Base-by-base conservation (phyloP, 139 green algal species). In the Chlamydomonas sphaeroides region DNA sequence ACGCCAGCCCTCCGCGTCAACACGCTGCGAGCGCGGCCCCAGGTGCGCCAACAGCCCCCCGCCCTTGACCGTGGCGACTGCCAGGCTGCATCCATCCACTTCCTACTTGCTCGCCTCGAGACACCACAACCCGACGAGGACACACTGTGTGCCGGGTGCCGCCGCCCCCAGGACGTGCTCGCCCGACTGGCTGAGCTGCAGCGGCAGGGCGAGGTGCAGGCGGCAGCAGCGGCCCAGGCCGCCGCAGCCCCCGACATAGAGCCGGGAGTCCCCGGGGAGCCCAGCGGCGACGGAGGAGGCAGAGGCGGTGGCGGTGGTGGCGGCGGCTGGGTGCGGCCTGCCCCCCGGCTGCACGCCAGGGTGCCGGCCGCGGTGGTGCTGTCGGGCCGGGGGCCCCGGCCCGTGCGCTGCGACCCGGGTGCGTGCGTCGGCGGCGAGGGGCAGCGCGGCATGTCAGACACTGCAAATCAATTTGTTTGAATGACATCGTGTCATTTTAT, bases 1-100 rank as follows among this genome's bases (percentile, higher is more conserved):
- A 63, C 42, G 21, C 61, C 75, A 18, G 53, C 42, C 3, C 32
- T 82, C 32, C 61, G 75, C 0, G 75, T 82, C 61, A 82, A 82
- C 42, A 82, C 75, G 4, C 33, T 36, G 1, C 2, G 7, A 0
- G 8, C 70, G 25, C 2, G 4, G 70, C 70, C 70, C 5, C 20
- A 66, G 33, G 70, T 66, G 20, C 0, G 70, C 6, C 4, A 28
- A 14, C 30, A 18, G 57, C 53, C 53, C 53, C 21, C 53, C 6
- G 20, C 53, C 53, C 53, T 11, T 62, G 53, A 62, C 45, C n/a
- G n/a, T n/a, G n/a, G n/a, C n/a, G n/a, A n/a, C n/a, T n/a, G n/a
- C n/a, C n/a, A n/a, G n/a, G n/a, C n/a, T n/a, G n/a, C n/a, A n/a
- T n/a, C n/a, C n/a, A n/a, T n/a, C n/a, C n/a, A n/a, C n/a, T n/a